Conservation (phyloP, 345 rosid species). For the Aegle marmelos region DNA sequence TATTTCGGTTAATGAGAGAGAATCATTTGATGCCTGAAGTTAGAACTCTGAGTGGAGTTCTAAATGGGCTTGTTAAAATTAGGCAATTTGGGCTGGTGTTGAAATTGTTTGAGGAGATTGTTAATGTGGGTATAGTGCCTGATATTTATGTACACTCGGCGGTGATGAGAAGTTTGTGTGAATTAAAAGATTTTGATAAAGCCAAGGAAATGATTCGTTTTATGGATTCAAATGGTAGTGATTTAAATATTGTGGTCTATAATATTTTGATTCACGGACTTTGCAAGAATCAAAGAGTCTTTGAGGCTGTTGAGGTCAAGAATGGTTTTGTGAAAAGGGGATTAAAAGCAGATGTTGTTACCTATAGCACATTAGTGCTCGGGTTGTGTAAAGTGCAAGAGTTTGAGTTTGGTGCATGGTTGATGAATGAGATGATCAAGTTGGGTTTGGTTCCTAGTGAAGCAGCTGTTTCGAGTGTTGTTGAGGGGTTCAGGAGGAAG, state of each 20-base stretch:
- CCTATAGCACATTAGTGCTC: conserved; percentile 65
- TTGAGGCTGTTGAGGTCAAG: conserved; percentile 72
- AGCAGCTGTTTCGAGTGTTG: conserved; percentile 62
- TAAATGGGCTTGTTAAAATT: conserved; percentile 57
- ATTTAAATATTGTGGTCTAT: conserved; percentile 55
- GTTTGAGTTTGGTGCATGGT: conserved; percentile 45
- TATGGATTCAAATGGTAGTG: conserved; percentile 54
- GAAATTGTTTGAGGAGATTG: conserved; percentile 59
- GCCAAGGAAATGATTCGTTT: conserved; percentile 55
- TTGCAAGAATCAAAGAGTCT: conserved; percentile 60
- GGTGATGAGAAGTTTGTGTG: conserved; percentile 70
- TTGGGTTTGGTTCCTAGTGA: conserved; percentile 60
- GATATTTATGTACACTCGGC: conserved; percentile 61
- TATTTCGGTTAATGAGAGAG: conserved; percentile 63
- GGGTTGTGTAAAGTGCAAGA: conserved; percentile 72
- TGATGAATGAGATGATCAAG: conserved; percentile 68
- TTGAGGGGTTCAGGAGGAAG: conserved; percentile 69
- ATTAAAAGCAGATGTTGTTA: conserved; percentile 55
- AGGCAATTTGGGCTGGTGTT: conserved; percentile 53
- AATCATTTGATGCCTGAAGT: conserved; percentile 52
- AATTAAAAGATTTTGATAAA: conserved; percentile 56
- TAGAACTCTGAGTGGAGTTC: conserved; percentile 65
- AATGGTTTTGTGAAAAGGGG: conserved; percentile 40
- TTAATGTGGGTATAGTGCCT: conserved; percentile 41
- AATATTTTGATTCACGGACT: conserved; percentile 83